A percentile compares a stretch with the other conserved stretches of the same genome.
These are phyloP conservation scores for Anisodus acutangulus DNA, from an alignment of 257 asterid genomes.

Conservation along the genomic window DNA sequence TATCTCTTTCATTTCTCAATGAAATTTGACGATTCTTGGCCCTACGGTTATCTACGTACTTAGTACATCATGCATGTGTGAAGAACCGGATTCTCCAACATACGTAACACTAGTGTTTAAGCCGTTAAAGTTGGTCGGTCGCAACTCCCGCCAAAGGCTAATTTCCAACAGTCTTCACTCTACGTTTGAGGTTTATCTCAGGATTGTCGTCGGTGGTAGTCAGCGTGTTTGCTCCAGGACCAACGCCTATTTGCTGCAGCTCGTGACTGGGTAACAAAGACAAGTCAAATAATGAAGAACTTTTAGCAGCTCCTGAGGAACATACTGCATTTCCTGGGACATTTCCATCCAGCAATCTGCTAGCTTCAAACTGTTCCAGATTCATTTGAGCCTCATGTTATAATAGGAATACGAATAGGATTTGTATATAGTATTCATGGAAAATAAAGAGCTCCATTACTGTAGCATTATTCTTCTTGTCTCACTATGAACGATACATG, in stretches of 20 bases:
- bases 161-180: conserved; percentile 52
- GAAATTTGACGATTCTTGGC: too few relatives aligned
- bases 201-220: conserved; percentile 33
- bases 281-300: conserved; percentile 30
- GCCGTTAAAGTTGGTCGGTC: too few relatives aligned
- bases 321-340: conserved; percentile 37
- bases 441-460: conserved; percentile 38
- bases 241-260: conserved; percentile 40
- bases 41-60: too few relatives aligned
- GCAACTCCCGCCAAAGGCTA: too few relatives aligned
- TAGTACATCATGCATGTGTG: too few relatives aligned
- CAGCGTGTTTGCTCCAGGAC: conserved; percentile 43
- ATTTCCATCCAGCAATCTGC: conserved; percentile 31
- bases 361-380: conserved; percentile 33
- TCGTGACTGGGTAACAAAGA: not conserved
- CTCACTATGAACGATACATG: conserved; percentile 87
- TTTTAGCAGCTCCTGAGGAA: conserved; percentile 37
- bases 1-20: too few relatives aligned
- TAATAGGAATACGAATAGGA: too few relatives aligned
- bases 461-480: conserved; percentile 74
- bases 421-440: too few relatives aligned
- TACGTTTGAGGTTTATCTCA: conserved; percentile 46
- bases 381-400: conserved; percentile 10
- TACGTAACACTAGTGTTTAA: too few relatives aligned
- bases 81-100: too few relatives aligned